Conservation (phyloP, 176 grass and related monocot genomes). For the sorghum (Sorghum bicolor) region Sorghum_bicolor_NCBIv3 NC_012876.2:62818501-62819000, state of each 20-base stretch:
- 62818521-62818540: constrained; percentile 24
- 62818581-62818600: not conserved
- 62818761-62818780: not conserved
- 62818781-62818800: constrained; percentile 9
- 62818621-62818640: not conserved
- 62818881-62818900: constrained; percentile 78
- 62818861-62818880: constrained; percentile 71
- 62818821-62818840: constrained; percentile 71
- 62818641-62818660: not conserved
- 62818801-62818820: not conserved
- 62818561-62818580: constrained; percentile 24
- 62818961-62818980: constrained; percentile 3
- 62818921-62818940: constrained; percentile 53
- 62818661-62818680: not conserved
- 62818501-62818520: constrained; percentile 59
- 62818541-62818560: not conserved
- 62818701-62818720: not conserved
- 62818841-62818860: constrained; percentile 75
- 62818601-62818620: constrained; percentile 9
- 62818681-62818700: not conserved
- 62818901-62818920: constrained; percentile 62
- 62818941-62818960: not conserved
- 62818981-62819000: not conserved
- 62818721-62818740: not conserved
- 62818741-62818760: not conserved